Evolutionary conservation across 345 rosid species (phyloP).

Genomic region (Arabidopsis arenosa): DNA sequence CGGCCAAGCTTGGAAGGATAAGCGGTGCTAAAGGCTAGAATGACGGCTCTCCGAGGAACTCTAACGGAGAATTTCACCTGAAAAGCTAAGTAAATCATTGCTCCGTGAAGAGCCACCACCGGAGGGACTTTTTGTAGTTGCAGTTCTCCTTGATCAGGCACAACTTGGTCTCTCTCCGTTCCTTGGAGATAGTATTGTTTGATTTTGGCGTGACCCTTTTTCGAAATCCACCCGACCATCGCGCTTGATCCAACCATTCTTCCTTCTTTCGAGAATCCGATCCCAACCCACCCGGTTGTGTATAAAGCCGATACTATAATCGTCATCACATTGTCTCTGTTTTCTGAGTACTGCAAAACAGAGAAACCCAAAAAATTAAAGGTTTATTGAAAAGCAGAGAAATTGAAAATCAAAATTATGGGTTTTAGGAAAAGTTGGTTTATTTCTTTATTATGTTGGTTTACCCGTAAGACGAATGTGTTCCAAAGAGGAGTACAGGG

Average conservation of each 20-base stretch:
- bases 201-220: slow-evolving; percentile 73
- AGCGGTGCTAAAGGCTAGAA: slow-evolving; percentile 69
- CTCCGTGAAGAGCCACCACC: slow-evolving; percentile 69
- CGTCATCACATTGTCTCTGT: slow-evolving; percentile 68
- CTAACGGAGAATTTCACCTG: slow-evolving; percentile 63
- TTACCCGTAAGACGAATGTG: slow-evolving; percentile 78
- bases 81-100: slow-evolving; percentile 80
- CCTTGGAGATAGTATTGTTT: slow-evolving; percentile 84
- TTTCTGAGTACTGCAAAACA: slow-evolving; percentile 64
- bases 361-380: not conserved
- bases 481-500: slow-evolving; percentile 81
- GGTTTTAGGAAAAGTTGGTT: not conserved
- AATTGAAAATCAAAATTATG: not conserved
- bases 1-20: slow-evolving; percentile 57
- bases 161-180: slow-evolving; percentile 58
- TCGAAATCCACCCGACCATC: slow-evolving; percentile 86
- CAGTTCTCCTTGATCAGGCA: slow-evolving; percentile 75
- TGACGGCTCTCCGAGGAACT: slow-evolving; percentile 62
- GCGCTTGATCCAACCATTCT: slow-evolving; percentile 92
- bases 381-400: not conserved
- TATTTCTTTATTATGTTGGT: not conserved
- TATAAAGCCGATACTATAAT: slow-evolving; percentile 75
- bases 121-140: slow-evolving; percentile 73
- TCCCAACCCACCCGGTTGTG: slow-evolving; percentile 92
- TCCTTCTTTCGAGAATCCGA: slow-evolving; percentile 89